These are phyloP conservation scores for Starmerella kuoi DNA, from an alignment of 805 yeast genomes.

Conservation along the genomic window DNA sequence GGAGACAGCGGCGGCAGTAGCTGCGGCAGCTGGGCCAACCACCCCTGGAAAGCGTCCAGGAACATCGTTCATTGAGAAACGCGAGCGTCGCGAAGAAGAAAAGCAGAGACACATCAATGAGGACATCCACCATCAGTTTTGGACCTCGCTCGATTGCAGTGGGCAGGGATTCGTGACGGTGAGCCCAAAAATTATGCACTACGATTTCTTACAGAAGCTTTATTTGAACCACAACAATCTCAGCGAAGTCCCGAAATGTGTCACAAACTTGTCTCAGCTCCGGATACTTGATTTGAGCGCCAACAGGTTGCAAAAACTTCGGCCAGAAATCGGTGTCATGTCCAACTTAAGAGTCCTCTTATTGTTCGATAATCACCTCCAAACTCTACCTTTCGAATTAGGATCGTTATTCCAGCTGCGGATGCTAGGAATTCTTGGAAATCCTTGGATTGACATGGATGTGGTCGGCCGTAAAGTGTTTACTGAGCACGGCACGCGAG, in stretches of 20 bases:
- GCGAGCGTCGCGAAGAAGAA: conserved; percentile 32
- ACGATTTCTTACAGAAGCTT: conserved; percentile 71
- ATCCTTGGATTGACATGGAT: conserved; percentile 53
- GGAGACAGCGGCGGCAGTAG: conserved; percentile 23
- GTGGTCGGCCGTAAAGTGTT: conserved; percentile 43
- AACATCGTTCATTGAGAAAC: conserved; percentile 21
- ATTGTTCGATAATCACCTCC: conserved; percentile 74
- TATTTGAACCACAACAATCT: conserved; percentile 80
- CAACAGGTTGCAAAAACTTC: conserved; percentile 59
- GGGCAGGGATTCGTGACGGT: conserved; percentile 72
- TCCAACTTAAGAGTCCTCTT: conserved; percentile 69
- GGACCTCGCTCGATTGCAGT: conserved; percentile 88
- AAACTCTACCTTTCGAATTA: conserved; percentile 66
- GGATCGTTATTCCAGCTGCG: conserved; percentile 76
- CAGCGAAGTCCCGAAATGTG: conserved; percentile 50
- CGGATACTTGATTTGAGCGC: conserved; percentile 77
- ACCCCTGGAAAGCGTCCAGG: conserved; percentile 14
- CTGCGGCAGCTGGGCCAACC: conserved; percentile 24
- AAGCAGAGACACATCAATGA: conserved; percentile 31
- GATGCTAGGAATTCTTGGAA: conserved; percentile 88
- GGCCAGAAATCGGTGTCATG: conserved; percentile 73
- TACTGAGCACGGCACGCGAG: conserved; percentile 74
- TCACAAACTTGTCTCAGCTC: conserved; percentile 57
- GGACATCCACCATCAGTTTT: conserved; percentile 51
- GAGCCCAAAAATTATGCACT: conserved; percentile 64